Percentiles rank a stretch among this genome's conserved stretches.
Evolutionary conservation across 306 rosid genomes (phyloP).

Genomic region (Rubus idaeus): DNA sequence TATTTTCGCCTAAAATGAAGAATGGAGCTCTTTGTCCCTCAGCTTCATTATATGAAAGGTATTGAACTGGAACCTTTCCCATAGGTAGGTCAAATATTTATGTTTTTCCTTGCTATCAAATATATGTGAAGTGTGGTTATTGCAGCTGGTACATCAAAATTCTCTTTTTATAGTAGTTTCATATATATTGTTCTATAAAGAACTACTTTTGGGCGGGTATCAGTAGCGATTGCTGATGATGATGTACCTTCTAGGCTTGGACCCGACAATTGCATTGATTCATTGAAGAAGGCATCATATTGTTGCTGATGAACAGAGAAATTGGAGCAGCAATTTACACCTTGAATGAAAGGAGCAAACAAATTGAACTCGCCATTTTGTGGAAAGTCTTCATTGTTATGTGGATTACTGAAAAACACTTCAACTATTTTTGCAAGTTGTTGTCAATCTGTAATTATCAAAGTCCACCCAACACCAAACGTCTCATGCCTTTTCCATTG

Average conservation of each 20-base stretch:
- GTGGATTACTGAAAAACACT: neutral
- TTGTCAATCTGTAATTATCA: neutral
- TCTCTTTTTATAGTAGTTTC: neutral
- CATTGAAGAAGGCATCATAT: neutral
- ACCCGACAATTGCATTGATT: neutral
- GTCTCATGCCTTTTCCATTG: neutral
- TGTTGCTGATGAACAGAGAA: neutral
- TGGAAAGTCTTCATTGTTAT: neutral
- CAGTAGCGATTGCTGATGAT: neutral
- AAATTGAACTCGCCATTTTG: neutral
- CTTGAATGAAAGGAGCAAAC: neutral
- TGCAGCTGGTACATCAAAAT: too few species aligned
- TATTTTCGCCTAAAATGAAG: neutral
- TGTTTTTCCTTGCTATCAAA: neutral
- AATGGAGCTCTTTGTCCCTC: neutral
- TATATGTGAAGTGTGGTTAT: neutral
- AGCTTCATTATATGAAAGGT: neutral
- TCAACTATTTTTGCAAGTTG: neutral
- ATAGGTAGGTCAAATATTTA: neutral
- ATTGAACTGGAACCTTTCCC: neutral
- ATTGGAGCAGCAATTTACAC: constrained; percentile 2
- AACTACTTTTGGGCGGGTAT: neutral
- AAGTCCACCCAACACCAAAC: neutral
- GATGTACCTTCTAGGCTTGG: neutral
- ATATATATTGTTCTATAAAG: neutral